A percentile compares a stretch with the other conserved stretches of the same genome.
phyloP scores from a whole-genome alignment of 306 rosid species.

The Cucumis hystrix region DNA sequence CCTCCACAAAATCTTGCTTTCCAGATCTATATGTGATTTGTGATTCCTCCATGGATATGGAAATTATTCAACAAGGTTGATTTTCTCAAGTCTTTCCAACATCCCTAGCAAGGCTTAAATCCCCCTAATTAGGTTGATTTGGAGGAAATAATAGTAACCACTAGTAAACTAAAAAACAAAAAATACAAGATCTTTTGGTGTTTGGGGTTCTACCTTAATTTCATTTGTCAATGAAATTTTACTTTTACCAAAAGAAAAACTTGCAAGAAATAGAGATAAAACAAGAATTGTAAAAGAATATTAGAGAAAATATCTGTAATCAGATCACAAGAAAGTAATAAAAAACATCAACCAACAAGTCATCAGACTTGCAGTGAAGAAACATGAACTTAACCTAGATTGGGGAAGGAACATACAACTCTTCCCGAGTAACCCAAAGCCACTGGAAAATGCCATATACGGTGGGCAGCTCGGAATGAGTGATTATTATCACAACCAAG shows the following conservation, averaged over 20 bases:
- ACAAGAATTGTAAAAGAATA: not conserved
- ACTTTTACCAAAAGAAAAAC: too few relatives aligned
- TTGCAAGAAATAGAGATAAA: not conserved
- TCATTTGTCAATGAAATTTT: too few relatives aligned
- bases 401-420: not conserved
- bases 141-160: not conserved
- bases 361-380: not conserved
- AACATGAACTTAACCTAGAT: not conserved
- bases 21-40: not conserved
- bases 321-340: not conserved
- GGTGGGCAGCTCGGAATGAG: not conserved
- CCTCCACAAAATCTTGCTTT: not conserved
- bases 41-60: not conserved
- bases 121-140: not conserved
- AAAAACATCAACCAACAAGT: not conserved
- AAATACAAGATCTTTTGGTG: not conserved
- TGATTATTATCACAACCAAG: not conserved
- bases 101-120: not conserved
- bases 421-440: not conserved
- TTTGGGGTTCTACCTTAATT: too few relatives aligned
- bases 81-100: too few relatives aligned
- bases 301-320: not conserved
- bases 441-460: not conserved
- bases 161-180: not conserved
- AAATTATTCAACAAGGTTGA: not conserved